Percentiles rank a stretch among this genome's conserved stretches.
phyloP scores from a whole-genome alignment of 1,139 yeast genomes.

The Pichia sp. region DNA sequence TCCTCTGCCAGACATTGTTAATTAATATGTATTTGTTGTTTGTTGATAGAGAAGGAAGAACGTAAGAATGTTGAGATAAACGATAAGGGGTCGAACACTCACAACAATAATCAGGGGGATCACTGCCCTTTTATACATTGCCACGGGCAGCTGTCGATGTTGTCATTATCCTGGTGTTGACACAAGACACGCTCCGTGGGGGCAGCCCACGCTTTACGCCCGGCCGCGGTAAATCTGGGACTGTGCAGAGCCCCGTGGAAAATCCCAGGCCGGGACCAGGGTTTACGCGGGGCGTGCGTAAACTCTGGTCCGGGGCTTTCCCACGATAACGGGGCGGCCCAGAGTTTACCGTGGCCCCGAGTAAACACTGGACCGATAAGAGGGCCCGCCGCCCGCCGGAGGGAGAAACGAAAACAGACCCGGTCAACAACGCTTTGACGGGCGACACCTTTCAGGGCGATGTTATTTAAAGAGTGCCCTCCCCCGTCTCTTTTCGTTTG shows the following conservation, averaged over 20 bases:
- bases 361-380: conserved; percentile 1
- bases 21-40: conserved; percentile 18
- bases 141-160: background rate
- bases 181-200: too few relatives aligned
- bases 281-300: conserved; percentile 6
- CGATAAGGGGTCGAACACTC: background rate
- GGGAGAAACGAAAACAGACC: background rate
- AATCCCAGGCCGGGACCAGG: conserved; percentile 4
- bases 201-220: background rate
- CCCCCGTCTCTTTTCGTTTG: too few relatives aligned
- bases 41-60: conserved; percentile 1
- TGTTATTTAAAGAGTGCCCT: too few relatives aligned
- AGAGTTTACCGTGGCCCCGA: conserved; percentile 1
- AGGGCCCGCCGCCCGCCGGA: background rate
- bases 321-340: conserved; percentile 5
- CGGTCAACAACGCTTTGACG: too few relatives aligned
- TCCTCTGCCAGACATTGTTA: conserved; percentile 95
- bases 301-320: background rate
- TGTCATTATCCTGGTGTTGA: too few relatives aligned
- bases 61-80: background rate
- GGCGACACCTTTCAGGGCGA: too few relatives aligned
- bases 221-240: background rate
- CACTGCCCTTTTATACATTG: background rate
- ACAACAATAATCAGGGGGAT: background rate
- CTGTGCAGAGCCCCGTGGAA: too few relatives aligned